These are phyloP conservation scores for Paraurostyla sp. DNA, from an alignment of 73 alveolate species.

Conservation along the genomic window DNA sequence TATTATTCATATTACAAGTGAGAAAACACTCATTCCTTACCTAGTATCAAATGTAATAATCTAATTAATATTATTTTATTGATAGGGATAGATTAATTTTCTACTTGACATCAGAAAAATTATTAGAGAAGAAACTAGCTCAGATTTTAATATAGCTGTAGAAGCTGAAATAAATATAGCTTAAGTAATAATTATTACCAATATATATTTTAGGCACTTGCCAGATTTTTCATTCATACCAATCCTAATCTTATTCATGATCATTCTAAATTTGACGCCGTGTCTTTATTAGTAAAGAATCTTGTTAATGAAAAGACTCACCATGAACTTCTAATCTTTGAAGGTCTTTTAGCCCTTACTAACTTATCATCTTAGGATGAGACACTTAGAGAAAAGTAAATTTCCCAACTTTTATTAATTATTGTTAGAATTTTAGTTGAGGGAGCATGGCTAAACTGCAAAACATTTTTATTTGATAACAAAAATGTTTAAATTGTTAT, in stretches of 20 bases:
- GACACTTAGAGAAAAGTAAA: slow-evolving; percentile 28
- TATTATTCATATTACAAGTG: neutral
- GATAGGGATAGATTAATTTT: slow-evolving; percentile 25
- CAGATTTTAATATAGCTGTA: slow-evolving; percentile 10
- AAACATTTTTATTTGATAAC: neutral
- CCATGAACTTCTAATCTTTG: slow-evolving; percentile 43
- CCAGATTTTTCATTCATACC: slow-evolving; percentile 32
- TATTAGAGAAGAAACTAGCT: slow-evolving; percentile 7
- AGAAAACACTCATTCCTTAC: neutral
- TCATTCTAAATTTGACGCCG: slow-evolving; percentile 26
- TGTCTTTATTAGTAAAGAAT: neutral
- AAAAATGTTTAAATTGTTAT: slow-evolving; percentile 21
- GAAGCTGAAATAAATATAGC: slow-evolving; percentile 59
- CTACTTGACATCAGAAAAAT: slow-evolving; percentile 16
- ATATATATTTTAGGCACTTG: neutral
- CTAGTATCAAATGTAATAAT: slow-evolving; percentile 11
- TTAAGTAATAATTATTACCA: neutral
- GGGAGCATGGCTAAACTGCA: slow-evolving; percentile 44
- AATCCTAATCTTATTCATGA: slow-evolving; percentile 37
- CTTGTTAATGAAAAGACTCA: slow-evolving; percentile 7
- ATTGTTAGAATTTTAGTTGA: neutral
- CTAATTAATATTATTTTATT: neutral
- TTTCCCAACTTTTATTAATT: neutral
- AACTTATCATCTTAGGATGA: slow-evolving; percentile 41
- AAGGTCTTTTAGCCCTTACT: slow-evolving; percentile 50